Percentiles rank a stretch among this genome's conserved stretches.
phyloP scores from a whole-genome alignment of 768 basidiomycete species.

The Hypholoma fasciculare region DNA sequence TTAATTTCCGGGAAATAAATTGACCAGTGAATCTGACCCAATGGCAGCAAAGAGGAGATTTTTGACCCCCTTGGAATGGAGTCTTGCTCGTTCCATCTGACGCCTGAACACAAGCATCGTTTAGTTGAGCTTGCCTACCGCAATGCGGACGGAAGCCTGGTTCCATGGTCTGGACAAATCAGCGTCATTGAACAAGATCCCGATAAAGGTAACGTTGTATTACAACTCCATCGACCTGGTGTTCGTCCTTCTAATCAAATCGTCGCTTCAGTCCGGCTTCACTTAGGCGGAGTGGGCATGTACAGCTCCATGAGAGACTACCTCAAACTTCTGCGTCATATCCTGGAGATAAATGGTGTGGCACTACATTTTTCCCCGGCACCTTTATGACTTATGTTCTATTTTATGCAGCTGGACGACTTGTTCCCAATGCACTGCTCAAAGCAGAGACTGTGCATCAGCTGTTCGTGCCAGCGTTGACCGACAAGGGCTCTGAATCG shows the following conservation, averaged over 20 bases:
- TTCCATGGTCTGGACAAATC: constrained; percentile 21
- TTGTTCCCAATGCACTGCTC: constrained; percentile 24
- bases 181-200: constrained; percentile 28
- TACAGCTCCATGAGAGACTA: constrained; percentile 31
- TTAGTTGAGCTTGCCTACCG: constrained; percentile 24
- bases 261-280: constrained; percentile 17
- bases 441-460: constrained; percentile 18
- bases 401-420: constrained; percentile 16
- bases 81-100: constrained; percentile 27
- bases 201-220: constrained; percentile 18
- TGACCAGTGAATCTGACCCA: background rate
- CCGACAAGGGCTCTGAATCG: constrained; percentile 20
- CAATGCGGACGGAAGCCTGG: constrained; percentile 17
- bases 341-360: constrained; percentile 31
- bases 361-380: background rate
- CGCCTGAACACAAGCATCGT: constrained; percentile 23
- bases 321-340: constrained; percentile 30
- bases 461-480: constrained; percentile 28
- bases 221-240: background rate
- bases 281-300: constrained; percentile 28
- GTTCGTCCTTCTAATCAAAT: background rate
- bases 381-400: background rate
- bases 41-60: constrained; percentile 27
- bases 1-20: background rate
- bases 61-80: constrained; percentile 30